A percentile compares a stretch with the other conserved stretches of the same genome.
phyloP scores from a whole-genome alignment of 176 grass and related monocot genomes.

The Musa troglodytarum region DNA sequence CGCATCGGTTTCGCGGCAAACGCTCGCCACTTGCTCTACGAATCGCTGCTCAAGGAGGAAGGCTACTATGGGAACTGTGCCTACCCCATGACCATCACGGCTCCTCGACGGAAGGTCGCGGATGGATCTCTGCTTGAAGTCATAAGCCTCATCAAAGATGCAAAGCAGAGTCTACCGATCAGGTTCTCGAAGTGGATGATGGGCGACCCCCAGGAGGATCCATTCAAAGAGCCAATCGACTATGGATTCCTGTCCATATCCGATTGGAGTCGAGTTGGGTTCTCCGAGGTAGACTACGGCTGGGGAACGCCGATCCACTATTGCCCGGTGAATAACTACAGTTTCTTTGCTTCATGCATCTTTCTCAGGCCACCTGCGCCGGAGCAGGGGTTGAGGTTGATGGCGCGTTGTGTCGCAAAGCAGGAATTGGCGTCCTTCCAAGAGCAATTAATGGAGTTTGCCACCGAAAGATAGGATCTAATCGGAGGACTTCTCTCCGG shows the following conservation, averaged over 20 bases:
- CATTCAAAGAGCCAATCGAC: constrained; percentile 38
- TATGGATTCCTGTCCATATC: constrained; percentile 60
- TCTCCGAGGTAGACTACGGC: constrained; percentile 53
- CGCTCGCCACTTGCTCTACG: neutral
- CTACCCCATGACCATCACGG: constrained; percentile 43
- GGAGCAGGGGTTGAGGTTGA: constrained; percentile 17
- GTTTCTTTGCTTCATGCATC: constrained; percentile 38
- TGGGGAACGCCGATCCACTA: constrained; percentile 53
- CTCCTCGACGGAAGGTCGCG: constrained; percentile 10
- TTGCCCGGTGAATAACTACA: constrained; percentile 41
- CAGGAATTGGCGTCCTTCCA: neutral
- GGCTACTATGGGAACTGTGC: constrained; percentile 62
- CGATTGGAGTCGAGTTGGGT: constrained; percentile 56
- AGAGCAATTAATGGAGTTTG: constrained; percentile 11
- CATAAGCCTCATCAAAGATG: constrained; percentile 52
- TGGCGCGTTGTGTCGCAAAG: constrained; percentile 12
- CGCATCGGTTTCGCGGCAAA: neutral
- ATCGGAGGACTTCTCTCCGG: no score
- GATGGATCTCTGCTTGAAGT: constrained; percentile 23
- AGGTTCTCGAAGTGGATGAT: constrained; percentile 37
- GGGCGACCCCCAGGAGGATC: constrained; percentile 39
- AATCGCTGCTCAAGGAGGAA: constrained; percentile 9
- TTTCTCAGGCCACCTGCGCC: constrained; percentile 20
- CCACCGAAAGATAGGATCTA: neutral
- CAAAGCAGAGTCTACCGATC: constrained; percentile 34